Evolutionary conservation across 805 yeast genomes (phyloP).

Genomic region (Teunomyces gatunensis): DNA sequence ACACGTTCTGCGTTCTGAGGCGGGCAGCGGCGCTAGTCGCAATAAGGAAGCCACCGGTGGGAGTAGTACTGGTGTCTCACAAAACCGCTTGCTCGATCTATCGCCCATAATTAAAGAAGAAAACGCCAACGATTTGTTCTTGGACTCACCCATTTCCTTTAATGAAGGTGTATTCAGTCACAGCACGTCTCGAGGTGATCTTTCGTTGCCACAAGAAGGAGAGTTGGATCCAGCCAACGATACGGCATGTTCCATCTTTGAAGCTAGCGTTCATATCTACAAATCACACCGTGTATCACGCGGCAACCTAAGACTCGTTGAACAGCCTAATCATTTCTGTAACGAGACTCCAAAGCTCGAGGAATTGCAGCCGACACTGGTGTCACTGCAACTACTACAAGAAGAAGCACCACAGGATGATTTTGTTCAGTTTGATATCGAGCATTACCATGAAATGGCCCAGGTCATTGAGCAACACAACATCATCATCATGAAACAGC

Average conservation of each 20-base stretch:
- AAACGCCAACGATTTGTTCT: background rate
- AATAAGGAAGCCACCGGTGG: background rate
- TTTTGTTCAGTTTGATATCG: background rate
- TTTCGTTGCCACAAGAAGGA: constrained; percentile 5
- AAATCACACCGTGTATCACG: constrained; percentile 7
- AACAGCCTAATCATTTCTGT: background rate
- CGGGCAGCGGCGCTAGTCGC: background rate
- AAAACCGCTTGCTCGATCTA: background rate
- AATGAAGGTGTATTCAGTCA: constrained; percentile 14
- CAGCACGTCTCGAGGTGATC: constrained; percentile 14
- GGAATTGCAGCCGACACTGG: background rate
- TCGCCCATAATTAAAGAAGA: background rate
- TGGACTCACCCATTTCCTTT: constrained; percentile 9
- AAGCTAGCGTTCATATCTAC: constrained; percentile 15
- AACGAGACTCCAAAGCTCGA: background rate
- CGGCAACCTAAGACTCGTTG: constrained; percentile 6
- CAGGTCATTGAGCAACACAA: constrained; percentile 21
- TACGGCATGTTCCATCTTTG: constrained; percentile 11
- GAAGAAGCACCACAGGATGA: background rate
- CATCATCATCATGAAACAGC: constrained; percentile 20
- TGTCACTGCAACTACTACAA: background rate
- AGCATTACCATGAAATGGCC: constrained; percentile 22
- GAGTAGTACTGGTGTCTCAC: background rate
- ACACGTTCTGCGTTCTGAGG: background rate
- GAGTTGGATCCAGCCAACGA: constrained; percentile 6